phyloP scores from a whole-genome alignment of 352 stramenopile species.

The Phytophthora quininea region DNA sequence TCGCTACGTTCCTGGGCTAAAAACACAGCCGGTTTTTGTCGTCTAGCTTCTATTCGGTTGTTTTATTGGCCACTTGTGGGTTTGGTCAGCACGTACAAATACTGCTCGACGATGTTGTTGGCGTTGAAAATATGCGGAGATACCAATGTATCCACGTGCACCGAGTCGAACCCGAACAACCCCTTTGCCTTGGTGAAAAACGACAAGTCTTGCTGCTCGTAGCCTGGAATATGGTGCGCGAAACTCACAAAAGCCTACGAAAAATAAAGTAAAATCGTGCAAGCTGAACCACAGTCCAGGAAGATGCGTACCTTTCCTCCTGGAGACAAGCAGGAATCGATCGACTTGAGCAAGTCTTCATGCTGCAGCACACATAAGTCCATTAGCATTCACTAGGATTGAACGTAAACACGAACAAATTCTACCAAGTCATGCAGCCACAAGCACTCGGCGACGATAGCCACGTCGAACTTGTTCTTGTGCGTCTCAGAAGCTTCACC shows the following conservation, averaged over 20 bases:
- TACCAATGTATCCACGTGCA: slow-evolving; percentile 45
- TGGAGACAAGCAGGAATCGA: slow-evolving; percentile 38
- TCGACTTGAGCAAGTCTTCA: slow-evolving; percentile 49
- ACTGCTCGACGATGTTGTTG: slow-evolving; percentile 49
- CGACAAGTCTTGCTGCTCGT: slow-evolving; percentile 53
- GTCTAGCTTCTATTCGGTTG: too few species aligned
- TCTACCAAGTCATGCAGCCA: slow-evolving; percentile 56
- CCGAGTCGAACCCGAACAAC: slow-evolving; percentile 38
- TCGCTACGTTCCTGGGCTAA: slow-evolving; percentile 35
- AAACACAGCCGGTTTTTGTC: background rate
- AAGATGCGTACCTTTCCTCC: slow-evolving; percentile 30
- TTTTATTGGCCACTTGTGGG: background rate
- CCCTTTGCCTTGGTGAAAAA: slow-evolving; percentile 58
- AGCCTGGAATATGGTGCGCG: slow-evolving; percentile 54
- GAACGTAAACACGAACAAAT: background rate
- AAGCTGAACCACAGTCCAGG: background rate
- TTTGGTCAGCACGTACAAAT: slow-evolving; percentile 50
- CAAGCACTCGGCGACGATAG: slow-evolving; percentile 55
- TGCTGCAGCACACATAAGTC: slow-evolving; percentile 30
- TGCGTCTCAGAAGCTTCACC: background rate
- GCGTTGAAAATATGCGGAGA: slow-evolving; percentile 53
- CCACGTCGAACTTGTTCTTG: slow-evolving; percentile 43
- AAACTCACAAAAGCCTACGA: slow-evolving; percentile 53
- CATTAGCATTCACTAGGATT: background rate
- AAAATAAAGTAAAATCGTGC: background rate